Evolutionary conservation across 1,284 basidiomycete genomes (phyloP).

Genomic region (Gymnopus androsaceus): DNA sequence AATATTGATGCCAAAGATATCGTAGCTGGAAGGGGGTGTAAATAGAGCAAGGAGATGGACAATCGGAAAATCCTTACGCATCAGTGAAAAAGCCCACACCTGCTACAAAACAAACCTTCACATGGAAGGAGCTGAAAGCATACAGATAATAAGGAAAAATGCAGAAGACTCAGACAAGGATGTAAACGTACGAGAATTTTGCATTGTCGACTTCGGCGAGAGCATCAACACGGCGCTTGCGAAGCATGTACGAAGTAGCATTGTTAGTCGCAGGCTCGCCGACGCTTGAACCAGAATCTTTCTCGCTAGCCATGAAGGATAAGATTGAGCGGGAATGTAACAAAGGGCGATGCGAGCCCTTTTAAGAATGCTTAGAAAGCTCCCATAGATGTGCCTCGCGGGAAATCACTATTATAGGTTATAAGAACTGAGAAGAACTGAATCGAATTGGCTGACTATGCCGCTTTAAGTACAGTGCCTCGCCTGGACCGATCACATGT

Average conservation of each 20-base stretch:
- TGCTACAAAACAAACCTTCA: constrained; percentile 72
- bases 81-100: constrained; percentile 86
- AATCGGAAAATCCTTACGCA: constrained; percentile 48
- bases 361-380: no score
- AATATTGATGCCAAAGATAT: constrained; percentile 78
- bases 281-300: constrained; percentile 57
- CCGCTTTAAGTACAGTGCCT: no score
- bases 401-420: no score
- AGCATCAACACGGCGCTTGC: constrained; percentile 67
- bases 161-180: background rate
- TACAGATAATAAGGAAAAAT: background rate
- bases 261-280: constrained; percentile 49
- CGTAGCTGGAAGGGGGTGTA: constrained; percentile 46
- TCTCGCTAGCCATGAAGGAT: constrained; percentile 46
- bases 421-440: no score
- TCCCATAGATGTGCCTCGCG: no score
- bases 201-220: constrained; percentile 79
- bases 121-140: constrained; percentile 59
- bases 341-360: no score
- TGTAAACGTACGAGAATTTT: constrained; percentile 62
- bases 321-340: constrained; percentile 3
- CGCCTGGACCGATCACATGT: no score
- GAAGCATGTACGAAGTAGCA: constrained; percentile 40
- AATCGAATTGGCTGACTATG: no score
- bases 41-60: background rate